Evolutionary conservation across 805 yeast genomes (phyloP).

Genomic region (Saccharomyces eubayanus): DNA sequence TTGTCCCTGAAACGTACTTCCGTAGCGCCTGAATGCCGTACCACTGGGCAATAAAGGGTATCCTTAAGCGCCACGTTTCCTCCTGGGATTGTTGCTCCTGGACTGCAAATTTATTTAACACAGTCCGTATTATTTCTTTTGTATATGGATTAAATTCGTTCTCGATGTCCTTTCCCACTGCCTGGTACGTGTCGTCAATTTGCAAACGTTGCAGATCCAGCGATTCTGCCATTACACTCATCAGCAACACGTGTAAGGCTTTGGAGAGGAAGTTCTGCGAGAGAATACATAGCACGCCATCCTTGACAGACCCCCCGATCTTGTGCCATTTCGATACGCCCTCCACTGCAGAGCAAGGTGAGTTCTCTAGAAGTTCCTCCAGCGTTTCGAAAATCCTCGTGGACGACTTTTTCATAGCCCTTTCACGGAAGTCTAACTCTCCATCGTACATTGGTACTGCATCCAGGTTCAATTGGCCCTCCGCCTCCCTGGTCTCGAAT

Average conservation of each 20-base stretch:
- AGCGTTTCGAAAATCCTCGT: conserved; percentile 16
- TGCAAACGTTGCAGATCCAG: conserved; percentile 25
- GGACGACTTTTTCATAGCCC: conserved; percentile 2
- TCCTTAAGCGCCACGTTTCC: conserved; percentile 34
- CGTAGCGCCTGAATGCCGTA: conserved; percentile 50
- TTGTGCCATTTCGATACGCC: conserved; percentile 45
- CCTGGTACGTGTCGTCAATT: conserved; percentile 25
- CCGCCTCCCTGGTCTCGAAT: conserved; percentile 31
- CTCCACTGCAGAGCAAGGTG: conserved; percentile 50
- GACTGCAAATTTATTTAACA: conserved; percentile 40
- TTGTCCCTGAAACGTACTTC: conserved; percentile 27
- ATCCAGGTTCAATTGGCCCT: conserved; percentile 29
- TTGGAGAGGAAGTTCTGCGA: conserved; percentile 30
- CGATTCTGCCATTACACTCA: conserved; percentile 34
- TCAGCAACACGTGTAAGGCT: conserved; percentile 31
- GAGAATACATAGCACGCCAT: conserved; percentile 36
- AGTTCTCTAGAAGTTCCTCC: conserved; percentile 32
- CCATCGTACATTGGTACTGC: conserved; percentile 35
- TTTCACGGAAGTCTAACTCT: conserved; percentile 10
- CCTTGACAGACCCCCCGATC: conserved; percentile 47
- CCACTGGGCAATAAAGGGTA: conserved; percentile 44
- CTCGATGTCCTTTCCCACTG: conserved; percentile 26
- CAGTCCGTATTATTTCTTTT: conserved; percentile 39
- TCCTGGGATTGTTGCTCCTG: conserved; percentile 10
- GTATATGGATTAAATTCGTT: conserved; percentile 31